Evolutionary conservation across 2,329 filamentous ascomycete species (phyloP).

Genomic region (Cadophora gregata): DNA sequence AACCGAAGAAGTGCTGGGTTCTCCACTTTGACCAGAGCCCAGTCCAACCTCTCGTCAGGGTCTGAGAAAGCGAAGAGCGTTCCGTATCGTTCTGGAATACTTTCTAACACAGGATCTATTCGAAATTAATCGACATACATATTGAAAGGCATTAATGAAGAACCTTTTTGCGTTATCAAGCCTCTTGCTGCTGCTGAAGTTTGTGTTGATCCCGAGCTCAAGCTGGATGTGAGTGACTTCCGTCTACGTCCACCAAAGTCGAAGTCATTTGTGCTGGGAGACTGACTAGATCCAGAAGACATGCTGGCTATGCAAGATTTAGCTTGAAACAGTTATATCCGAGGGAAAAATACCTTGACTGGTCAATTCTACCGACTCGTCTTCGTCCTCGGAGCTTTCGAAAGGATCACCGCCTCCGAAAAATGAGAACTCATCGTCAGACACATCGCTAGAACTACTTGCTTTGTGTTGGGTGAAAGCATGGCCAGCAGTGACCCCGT

Average conservation of each 20-base stretch:
- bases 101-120: neutral
- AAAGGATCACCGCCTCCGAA: constrained; percentile 4
- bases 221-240: neutral
- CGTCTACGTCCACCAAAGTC: neutral
- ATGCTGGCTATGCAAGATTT: constrained; percentile 7
- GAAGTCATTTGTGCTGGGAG: neutral
- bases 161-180: neutral
- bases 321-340: neutral
- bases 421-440: constrained; percentile 11
- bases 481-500: constrained; percentile 14
- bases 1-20: neutral
- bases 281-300: constrained; percentile 11
- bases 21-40: constrained; percentile 8
- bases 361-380: constrained; percentile 9
- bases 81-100: neutral
- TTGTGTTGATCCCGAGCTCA: neutral
- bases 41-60: neutral
- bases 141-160: neutral
- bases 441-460: neutral
- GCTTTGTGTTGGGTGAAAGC: neutral
- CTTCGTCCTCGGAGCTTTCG: constrained; percentile 16
- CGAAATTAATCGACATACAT: neutral
- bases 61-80: neutral
- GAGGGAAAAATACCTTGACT: constrained; percentile 13
- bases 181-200: neutral